phyloP scores from a whole-genome alignment of 2,329 filamentous ascomycete species.

The Ceratocystis cacaofunesta region DNA sequence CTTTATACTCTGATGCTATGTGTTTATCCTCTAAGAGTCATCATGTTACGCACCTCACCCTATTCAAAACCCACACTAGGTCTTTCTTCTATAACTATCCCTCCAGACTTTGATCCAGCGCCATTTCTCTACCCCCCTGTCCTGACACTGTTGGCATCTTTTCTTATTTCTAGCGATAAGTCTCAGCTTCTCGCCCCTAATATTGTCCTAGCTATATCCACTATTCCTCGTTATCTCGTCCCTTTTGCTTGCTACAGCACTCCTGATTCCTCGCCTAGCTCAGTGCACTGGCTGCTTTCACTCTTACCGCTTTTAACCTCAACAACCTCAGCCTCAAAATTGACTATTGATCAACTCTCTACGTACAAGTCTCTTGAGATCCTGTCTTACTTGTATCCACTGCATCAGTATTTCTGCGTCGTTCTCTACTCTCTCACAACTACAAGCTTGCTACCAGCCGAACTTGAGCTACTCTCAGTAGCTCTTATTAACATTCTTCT shows the following conservation, averaged over 20 bases:
- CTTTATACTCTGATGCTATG: conserved; percentile 29
- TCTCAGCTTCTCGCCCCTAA: conserved; percentile 55
- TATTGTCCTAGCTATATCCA: conserved; percentile 63
- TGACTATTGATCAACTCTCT: neutral
- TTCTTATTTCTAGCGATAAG: conserved; percentile 53
- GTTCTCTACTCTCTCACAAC: conserved; percentile 70
- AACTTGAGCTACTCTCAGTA: conserved; percentile 74
- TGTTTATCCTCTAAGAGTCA: conserved; percentile 47
- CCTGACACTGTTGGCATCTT: conserved; percentile 60
- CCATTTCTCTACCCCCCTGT: conserved; percentile 74
- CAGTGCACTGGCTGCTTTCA: conserved; percentile 66
- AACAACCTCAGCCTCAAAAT: conserved; percentile 4
- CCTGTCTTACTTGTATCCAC: conserved; percentile 46
- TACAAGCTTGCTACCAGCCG: conserved; percentile 72
- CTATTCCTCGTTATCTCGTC: conserved; percentile 58
- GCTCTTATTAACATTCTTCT: conserved; percentile 69
- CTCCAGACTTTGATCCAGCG: conserved; percentile 74
- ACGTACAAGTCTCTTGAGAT: conserved; percentile 8
- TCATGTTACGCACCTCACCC: conserved; percentile 31
- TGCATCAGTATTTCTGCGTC: conserved; percentile 63
- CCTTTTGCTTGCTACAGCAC: conserved; percentile 32
- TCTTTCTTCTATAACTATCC: conserved; percentile 38
- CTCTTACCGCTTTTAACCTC: conserved; percentile 45
- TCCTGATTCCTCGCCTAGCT: conserved; percentile 15
- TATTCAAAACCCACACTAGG: conserved; percentile 26